Evolutionary conservation across 2,329 filamentous ascomycete species (phyloP).

Genomic region (Zalaria obscura): DNA sequence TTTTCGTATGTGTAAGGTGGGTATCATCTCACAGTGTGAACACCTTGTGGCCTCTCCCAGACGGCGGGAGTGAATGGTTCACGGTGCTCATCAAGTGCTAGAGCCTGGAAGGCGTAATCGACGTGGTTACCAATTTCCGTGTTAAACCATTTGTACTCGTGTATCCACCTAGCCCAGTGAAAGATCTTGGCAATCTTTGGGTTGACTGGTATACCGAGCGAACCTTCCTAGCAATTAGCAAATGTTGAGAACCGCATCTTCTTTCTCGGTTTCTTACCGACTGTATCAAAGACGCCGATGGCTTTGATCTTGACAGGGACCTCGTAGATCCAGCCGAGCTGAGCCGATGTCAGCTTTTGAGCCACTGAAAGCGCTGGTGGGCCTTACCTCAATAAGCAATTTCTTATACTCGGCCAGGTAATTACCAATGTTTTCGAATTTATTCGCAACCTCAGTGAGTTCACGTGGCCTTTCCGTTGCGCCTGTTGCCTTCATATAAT

Average conservation of each 20-base stretch:
- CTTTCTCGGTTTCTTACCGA: slow-evolving; percentile 14
- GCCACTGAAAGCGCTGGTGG: not conserved
- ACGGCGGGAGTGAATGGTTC: slow-evolving; percentile 37
- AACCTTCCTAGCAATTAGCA: slow-evolving; percentile 3
- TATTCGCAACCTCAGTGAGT: not conserved
- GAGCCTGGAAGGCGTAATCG: slow-evolving; percentile 41
- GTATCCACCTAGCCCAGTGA: slow-evolving; percentile 5
- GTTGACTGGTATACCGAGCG: slow-evolving; percentile 20
- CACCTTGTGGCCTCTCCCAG: slow-evolving; percentile 23
- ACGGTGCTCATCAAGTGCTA: slow-evolving; percentile 40
- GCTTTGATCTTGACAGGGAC: slow-evolving; percentile 21
- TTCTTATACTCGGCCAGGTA: slow-evolving; percentile 8
- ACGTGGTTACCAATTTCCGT: slow-evolving; percentile 22
- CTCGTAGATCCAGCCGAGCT: slow-evolving; percentile 1
- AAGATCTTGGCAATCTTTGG: slow-evolving; percentile 14
- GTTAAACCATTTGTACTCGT: slow-evolving; percentile 20
- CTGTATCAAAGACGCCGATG: slow-evolving; percentile 37
- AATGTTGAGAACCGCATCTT: not conserved
- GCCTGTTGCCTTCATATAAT: not conserved
- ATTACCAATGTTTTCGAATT: slow-evolving; percentile 1
- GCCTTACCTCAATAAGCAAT: not conserved
- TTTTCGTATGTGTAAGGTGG: not conserved
- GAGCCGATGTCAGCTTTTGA: not conserved
- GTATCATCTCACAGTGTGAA: slow-evolving; percentile 9
- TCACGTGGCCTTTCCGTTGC: not conserved